Base-by-base conservation (phyloP, 331 rosid species). In the Saraca asoca region DNA sequence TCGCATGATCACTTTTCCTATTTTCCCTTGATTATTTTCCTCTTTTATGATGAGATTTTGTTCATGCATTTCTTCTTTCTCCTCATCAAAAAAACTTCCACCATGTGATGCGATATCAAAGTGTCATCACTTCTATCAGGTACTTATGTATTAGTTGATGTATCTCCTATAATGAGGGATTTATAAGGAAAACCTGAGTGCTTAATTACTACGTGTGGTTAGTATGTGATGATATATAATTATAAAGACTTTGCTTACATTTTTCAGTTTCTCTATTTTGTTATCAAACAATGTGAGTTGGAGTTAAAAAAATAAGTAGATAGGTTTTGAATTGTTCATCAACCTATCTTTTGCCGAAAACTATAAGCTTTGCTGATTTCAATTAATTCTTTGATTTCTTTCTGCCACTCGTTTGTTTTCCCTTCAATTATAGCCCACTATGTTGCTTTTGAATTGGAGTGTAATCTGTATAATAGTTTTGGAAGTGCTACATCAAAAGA, bases 71-170 rank as follows among this genome's bases (percentile, higher is more conserved):
- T 49, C 14, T 59, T 51, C 69, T 17, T 51, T 41, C 7, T 24
- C 13, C 11, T 24, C 66, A 57, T 44, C 81, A 91, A 96, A 80
- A 78, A 83, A 61, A 35, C 92, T 79, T 72, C 98, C 89, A 4
- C 58, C 86, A 3, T 87, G 93, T 63, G 86, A 79, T 7, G 94
- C 82, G 68, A 67, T 77, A 64, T 85, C 98, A 19, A 92, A 92
- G 82, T 94, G 98, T 54, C 80, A 71, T 45, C 98, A 93, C 78
- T 81, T 93, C 61, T 93, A 74, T 79, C 91, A 93, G 96, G 96
- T 88, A 77, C 73, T 69, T 49, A 51, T 43, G 65, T 42, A 33
- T 45, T 58, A n/a, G 12, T 56, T 66, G 54, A 50, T 42, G 58
- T 17, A 39, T 44, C 19, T 50, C 19, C 61, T 69, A 5, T 67